A percentile compares a stretch with the other conserved stretches of the same genome.
Evolutionary conservation across 345 rosid species (phyloP).

Genomic region (Isatis tinctoria): DNA sequence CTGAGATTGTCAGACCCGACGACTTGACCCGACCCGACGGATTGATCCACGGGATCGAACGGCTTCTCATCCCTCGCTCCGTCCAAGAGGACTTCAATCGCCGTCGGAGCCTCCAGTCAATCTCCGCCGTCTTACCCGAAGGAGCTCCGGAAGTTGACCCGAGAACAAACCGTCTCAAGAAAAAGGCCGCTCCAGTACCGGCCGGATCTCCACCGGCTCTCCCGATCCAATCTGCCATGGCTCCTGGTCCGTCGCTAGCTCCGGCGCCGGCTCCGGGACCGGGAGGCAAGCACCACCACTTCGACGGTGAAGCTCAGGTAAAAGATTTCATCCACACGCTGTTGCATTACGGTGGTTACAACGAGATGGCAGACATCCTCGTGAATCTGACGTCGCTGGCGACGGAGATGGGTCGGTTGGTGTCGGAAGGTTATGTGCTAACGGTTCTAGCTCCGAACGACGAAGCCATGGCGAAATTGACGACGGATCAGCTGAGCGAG

Average conservation of each 20-base stretch:
- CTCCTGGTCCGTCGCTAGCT: conserved; percentile 70
- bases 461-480: conserved; percentile 73
- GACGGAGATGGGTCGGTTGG: conserved; percentile 67
- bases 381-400: conserved; percentile 73
- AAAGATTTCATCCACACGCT: conserved; percentile 66
- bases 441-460: conserved; percentile 78
- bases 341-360: conserved; percentile 70
- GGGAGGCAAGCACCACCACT: conserved; percentile 61
- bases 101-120: conserved; percentile 52
- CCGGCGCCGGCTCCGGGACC: conserved; percentile 90
- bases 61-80: conserved; percentile 61
- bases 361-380: conserved; percentile 71
- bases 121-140: conserved; percentile 61
- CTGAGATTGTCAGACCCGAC: conserved; percentile 42
- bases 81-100: conserved; percentile 67
- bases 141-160: conserved; percentile 77
- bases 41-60: conserved; percentile 68
- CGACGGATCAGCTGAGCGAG: conserved; percentile 71
- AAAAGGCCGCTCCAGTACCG: conserved; percentile 32
- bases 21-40: conserved; percentile 66
- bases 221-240: conserved; percentile 64
- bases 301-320: conserved; percentile 68
- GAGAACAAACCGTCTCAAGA: conserved; percentile 59
- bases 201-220: conserved; percentile 52
- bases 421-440: conserved; percentile 67